A percentile compares a stretch with the other conserved stretches of the same genome.
These are phyloP conservation scores for Passalora sequoiae DNA, from an alignment of 2,329 filamentous ascomycete species.

Conservation along the genomic window DNA sequence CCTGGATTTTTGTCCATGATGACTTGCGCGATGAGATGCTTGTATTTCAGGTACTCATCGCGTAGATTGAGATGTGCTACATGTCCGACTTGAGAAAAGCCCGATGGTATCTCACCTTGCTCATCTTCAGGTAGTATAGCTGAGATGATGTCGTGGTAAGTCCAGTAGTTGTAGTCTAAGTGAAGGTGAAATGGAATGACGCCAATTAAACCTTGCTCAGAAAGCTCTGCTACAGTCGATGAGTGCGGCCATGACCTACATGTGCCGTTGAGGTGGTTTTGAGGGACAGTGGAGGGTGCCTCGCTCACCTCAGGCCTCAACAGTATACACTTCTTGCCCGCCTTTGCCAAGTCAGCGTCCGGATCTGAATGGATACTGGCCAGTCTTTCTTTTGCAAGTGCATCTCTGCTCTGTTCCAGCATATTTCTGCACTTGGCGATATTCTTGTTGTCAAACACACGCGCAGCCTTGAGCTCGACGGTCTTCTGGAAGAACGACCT, in stretches of 20 bases:
- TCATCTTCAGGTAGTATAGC: conserved; percentile 75
- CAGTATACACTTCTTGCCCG: conserved; percentile 43
- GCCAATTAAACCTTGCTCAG: conserved; percentile 62
- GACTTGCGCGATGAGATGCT: conserved; percentile 76
- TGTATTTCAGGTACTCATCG: conserved; percentile 77
- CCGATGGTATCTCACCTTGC: conserved; percentile 73
- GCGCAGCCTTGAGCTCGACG: conserved; percentile 70
- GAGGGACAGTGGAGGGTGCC: background rate
- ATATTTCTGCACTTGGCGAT: conserved; percentile 66
- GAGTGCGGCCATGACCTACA: conserved; percentile 64
- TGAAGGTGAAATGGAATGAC: conserved; percentile 70
- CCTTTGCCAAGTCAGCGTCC: conserved; percentile 46
- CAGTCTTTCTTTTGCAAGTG: conserved; percentile 61
- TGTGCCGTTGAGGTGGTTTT: conserved; percentile 5
- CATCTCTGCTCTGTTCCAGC: conserved; percentile 60
- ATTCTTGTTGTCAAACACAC: conserved; percentile 67
- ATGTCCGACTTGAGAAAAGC: conserved; percentile 85
- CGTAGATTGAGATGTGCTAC: conserved; percentile 90
- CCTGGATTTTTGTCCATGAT: conserved; percentile 81
- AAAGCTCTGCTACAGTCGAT: conserved; percentile 60
- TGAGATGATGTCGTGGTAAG: conserved; percentile 75
- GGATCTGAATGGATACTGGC: conserved; percentile 61
- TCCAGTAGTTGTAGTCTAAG: conserved; percentile 82
- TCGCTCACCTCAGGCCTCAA: conserved; percentile 40
- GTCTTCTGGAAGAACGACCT: conserved; percentile 74